A percentile compares a stretch with the other conserved stretches of the same genome.
These are phyloP conservation scores for Ceratobasidium sp. DNA, from an alignment of 1,284 basidiomycete species.

Conservation along the genomic window DNA sequence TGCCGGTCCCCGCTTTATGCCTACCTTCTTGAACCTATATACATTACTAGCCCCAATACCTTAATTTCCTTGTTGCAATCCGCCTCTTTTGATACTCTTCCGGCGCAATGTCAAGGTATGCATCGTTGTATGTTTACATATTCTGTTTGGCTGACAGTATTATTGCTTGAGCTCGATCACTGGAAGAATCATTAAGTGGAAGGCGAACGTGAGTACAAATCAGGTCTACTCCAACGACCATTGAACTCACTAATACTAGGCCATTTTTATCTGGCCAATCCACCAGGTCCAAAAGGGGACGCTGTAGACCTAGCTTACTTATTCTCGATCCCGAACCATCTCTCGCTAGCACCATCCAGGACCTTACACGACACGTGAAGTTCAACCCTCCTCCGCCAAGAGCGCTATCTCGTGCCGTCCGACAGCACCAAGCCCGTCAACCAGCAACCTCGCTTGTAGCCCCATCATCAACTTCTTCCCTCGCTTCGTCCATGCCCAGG, in stretches of 20 bases:
- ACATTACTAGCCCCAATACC: conserved; percentile 9
- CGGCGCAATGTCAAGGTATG: conserved; percentile 12
- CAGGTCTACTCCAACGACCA: background rate
- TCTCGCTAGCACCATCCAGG: background rate
- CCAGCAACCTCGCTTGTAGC: background rate
- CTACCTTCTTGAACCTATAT: conserved; percentile 1
- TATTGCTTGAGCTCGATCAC: too few species aligned
- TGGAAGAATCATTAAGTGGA: conserved; percentile 7
- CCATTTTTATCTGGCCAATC: background rate
- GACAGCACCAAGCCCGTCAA: background rate
- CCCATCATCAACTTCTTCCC: background rate
- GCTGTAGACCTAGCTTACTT: background rate
- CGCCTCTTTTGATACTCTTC: conserved; percentile 2
- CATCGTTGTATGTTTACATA: background rate
- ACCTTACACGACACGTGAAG: background rate
- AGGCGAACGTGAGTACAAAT: conserved; percentile 11
- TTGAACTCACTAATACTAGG: background rate
- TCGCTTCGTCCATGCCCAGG: background rate
- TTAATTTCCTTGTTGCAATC: conserved; percentile 2
- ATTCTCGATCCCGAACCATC: background rate
- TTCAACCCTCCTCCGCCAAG: background rate
- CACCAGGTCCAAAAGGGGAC: background rate
- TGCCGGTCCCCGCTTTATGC: conserved; percentile 48
- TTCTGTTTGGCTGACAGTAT: background rate
- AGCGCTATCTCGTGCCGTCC: background rate